A percentile compares a stretch with the other conserved stretches of the same genome.
These are phyloP conservation scores for Fusarium sublunatum DNA, from an alignment of 2,329 filamentous ascomycete species.

Conservation along the genomic window DNA sequence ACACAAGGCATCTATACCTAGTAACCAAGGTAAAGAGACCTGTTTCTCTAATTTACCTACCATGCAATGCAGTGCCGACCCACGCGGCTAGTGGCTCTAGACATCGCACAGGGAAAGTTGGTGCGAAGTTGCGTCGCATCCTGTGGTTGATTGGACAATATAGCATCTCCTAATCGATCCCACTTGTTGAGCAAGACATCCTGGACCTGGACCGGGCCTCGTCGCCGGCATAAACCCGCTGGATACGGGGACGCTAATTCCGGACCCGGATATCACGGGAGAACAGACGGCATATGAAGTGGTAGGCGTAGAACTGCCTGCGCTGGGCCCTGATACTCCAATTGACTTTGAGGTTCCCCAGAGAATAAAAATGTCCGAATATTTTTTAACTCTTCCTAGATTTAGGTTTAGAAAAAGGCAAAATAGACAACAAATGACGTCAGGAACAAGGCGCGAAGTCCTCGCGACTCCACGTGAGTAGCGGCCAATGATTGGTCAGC, in stretches of 20 bases:
- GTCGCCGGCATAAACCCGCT: slow-evolving; percentile 27
- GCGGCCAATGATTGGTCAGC: slow-evolving; percentile 47
- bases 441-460: slow-evolving; percentile 36
- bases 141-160: slow-evolving; percentile 12
- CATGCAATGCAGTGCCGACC: background rate
- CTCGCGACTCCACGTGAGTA: slow-evolving; percentile 47
- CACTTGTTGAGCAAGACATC: background rate
- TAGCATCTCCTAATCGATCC: background rate
- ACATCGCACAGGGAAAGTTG: background rate
- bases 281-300: slow-evolving; percentile 3
- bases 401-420: too few species aligned
- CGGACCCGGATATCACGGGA: slow-evolving; percentile 18
- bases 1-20: background rate
- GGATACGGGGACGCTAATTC: slow-evolving; percentile 6
- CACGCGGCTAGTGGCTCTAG: background rate
- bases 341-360: background rate
- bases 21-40: background rate
- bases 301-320: background rate
- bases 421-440: slow-evolving; percentile 43
- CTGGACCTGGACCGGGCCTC: background rate
- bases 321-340: background rate
- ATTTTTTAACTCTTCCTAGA: too few species aligned
- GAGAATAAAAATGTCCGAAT: too few species aligned
- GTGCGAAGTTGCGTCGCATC: background rate
- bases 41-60: background rate